Base-by-base conservation (phyloP, 1,284 basidiomycete genomes). In the Anthracocystis walkeri region DNA sequence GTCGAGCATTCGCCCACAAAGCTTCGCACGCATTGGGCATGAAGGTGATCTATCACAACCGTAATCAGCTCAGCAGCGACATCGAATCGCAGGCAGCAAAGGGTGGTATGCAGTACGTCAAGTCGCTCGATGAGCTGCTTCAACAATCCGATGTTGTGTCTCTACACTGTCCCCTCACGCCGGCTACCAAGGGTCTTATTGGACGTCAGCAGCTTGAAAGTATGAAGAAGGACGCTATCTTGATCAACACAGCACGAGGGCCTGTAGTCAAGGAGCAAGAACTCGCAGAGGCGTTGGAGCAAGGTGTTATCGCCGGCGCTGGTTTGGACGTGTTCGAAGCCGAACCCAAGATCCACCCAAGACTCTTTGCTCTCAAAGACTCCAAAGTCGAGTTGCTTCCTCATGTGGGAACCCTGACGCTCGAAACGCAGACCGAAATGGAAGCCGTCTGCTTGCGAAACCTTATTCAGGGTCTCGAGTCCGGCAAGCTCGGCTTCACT, bases 261-360 rank as follows among this genome's bases (percentile, higher is more conserved):
- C 86, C 85, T 5, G 84, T 88, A 12, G 79, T 88, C n/a, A 85
- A 88, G 56, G 87, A 88, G 67, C 31, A 67, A 31, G 79, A 78
- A 42, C 64, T 83, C 6, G 77, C 75, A 10, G 48, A 69, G n/a
- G 81, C 81, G 7, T 65, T 83, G 3, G 65, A 83, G 42, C 29
- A 66, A 12, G 75, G 64, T 27, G 51, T 42, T 42, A 78, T 73
- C 57, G 62, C 65, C 81, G 94, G 92, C 3, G 79, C 93, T 21
- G 95, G 95, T 23, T 88, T 97, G 23, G 95, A 97, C 77, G 94
- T 96, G 31, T 97, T 90, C 87, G 66, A 70, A 35, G 58, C 61
- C 18, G 75, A 71, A 75, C 80, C 80, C 2, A 58, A 58, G 25
- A 66, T 82, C 25, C 65, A 80, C 53, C 65, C 71, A 2, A 50